These are phyloP conservation scores for Cladosporium sphaerospermum DNA, from an alignment of 2,329 filamentous ascomycete species.

Conservation along the genomic window DNA sequence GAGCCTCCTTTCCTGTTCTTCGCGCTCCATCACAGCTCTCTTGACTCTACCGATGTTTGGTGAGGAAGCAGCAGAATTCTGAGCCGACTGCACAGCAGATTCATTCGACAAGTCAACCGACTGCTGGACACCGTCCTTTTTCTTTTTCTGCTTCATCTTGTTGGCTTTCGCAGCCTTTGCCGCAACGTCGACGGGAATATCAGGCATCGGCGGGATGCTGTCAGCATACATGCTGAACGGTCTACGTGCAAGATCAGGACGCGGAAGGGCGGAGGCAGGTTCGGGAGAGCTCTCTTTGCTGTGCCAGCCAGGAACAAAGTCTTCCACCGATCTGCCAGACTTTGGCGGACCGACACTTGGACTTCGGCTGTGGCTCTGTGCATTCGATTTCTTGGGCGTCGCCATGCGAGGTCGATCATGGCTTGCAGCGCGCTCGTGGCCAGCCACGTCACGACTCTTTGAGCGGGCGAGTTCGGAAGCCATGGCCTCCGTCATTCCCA, in stretches of 20 bases:
- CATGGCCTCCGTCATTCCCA: slow-evolving; percentile 19
- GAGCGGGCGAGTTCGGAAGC: slow-evolving; percentile 21
- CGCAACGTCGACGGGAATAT: slow-evolving; percentile 26
- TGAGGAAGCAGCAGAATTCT: slow-evolving; percentile 4
- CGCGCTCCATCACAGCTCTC: slow-evolving; percentile 2
- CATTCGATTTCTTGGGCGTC: slow-evolving; percentile 7
- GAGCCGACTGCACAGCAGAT: not conserved
- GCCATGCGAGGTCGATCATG: slow-evolving; percentile 10
- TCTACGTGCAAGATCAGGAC: not conserved
- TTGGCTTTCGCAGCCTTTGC: slow-evolving; percentile 23
- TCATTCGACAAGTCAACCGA: not conserved
- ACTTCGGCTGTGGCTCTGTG: slow-evolving; percentile 7
- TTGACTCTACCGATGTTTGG: slow-evolving; percentile 4
- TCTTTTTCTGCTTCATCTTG: slow-evolving; percentile 8
- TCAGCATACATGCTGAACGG: slow-evolving; percentile 18
- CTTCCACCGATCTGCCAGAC: slow-evolving; percentile 20
- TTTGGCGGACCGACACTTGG: slow-evolving; percentile 11
- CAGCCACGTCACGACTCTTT: slow-evolving; percentile 20
- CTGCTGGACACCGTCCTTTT: not conserved
- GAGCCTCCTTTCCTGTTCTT: slow-evolving; percentile 4
- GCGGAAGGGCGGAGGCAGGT: slow-evolving; percentile 6
- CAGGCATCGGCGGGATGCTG: slow-evolving; percentile 26
- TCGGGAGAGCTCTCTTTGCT: slow-evolving; percentile 18
- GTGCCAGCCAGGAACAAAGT: slow-evolving; percentile 25
- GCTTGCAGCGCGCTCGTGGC: not conserved